Conservation (phyloP, 23 red algal genomes). For the Gracilaria gracilis region DNA sequence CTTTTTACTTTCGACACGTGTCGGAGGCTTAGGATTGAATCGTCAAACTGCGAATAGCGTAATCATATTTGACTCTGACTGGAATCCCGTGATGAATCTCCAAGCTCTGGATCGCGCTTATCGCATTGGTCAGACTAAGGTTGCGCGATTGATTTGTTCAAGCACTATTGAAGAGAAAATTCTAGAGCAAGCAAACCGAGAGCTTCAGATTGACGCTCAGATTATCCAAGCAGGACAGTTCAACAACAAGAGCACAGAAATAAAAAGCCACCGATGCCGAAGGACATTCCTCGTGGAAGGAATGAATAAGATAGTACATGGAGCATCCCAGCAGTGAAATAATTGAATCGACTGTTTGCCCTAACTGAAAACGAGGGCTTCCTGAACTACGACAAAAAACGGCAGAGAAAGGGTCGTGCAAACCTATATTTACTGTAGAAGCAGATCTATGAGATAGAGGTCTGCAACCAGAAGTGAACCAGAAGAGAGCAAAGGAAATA, state of each 20-base stretch:
- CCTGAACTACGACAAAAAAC: conserved; percentile 80
- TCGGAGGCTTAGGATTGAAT: conserved; percentile 95
- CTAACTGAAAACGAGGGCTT: conserved; percentile 72
- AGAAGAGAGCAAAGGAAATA: conserved; percentile 63
- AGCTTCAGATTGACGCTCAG: conserved; percentile 94
- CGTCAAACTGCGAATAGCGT: conserved; percentile 97
- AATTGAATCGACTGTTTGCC: conserved; percentile 90
- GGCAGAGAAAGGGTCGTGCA: neutral
- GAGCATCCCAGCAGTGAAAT: conserved; percentile 59
- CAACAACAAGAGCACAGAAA: conserved; percentile 93
- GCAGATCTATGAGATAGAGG: conserved; percentile 73
- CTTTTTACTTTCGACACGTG: conserved; percentile 95
- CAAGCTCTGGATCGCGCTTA: conserved; percentile 98
- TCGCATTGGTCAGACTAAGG: conserved; percentile 95
- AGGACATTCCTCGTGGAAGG: conserved; percentile 71
- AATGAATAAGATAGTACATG: conserved; percentile 71
- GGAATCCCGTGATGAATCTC: conserved; percentile 98
- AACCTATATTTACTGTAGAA: conserved; percentile 55
- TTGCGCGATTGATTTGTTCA: conserved; percentile 85
- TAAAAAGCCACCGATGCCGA: conserved; percentile 82
- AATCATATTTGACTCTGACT: conserved; percentile 98
- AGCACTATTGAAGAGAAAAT: conserved; percentile 92
- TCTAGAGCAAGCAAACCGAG: conserved; percentile 87
- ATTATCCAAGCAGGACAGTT: conserved; percentile 99
- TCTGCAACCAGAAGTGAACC: conserved; percentile 67